Evolutionary conservation across 2,329 filamentous ascomycete genomes (phyloP).

Genomic region (Capronia americana): DNA sequence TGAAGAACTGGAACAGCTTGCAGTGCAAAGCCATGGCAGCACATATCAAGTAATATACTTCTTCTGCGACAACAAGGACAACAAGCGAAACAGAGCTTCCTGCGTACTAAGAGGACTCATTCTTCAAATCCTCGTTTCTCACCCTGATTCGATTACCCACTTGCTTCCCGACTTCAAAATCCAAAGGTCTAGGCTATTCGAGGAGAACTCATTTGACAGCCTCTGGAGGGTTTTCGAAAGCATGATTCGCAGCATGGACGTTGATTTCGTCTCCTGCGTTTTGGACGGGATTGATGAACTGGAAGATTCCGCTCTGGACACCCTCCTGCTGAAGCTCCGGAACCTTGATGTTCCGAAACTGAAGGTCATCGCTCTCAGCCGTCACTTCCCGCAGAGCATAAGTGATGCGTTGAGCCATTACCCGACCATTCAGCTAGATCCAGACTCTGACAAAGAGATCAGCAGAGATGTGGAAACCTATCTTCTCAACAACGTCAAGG

Average conservation of each 20-base stretch:
- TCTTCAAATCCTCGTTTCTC: slow-evolving; percentile 37
- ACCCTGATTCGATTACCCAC: neutral
- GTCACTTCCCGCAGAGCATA: slow-evolving; percentile 1
- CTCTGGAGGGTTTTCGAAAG: slow-evolving; percentile 7
- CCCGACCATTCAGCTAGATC: slow-evolving; percentile 3
- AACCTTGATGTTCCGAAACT: neutral
- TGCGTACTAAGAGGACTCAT: slow-evolving; percentile 39
- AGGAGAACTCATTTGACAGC: slow-evolving; percentile 5
- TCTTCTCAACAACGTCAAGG: slow-evolving; percentile 36
- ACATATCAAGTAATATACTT: slow-evolving; percentile 38
- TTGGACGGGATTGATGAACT: slow-evolving; percentile 13
- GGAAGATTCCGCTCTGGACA: neutral
- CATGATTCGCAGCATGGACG: neutral
- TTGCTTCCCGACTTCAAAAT: slow-evolving; percentile 8
- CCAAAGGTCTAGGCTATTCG: neutral
- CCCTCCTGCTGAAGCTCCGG: slow-evolving; percentile 1
- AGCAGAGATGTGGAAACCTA: slow-evolving; percentile 28
- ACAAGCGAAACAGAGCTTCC: slow-evolving; percentile 39
- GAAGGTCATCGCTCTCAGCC: slow-evolving; percentile 8
- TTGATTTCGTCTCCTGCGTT: neutral
- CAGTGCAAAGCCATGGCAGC: slow-evolving; percentile 15
- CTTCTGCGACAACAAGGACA: slow-evolving; percentile 41
- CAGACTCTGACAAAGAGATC: slow-evolving; percentile 1
- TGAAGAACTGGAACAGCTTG: slow-evolving; percentile 33
- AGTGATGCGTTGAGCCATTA: neutral